Percentiles rank a stretch among this genome's conserved stretches.
Conservation (phyloP, 805 yeast species). For the Lachancea lanzarotensis region DNA sequence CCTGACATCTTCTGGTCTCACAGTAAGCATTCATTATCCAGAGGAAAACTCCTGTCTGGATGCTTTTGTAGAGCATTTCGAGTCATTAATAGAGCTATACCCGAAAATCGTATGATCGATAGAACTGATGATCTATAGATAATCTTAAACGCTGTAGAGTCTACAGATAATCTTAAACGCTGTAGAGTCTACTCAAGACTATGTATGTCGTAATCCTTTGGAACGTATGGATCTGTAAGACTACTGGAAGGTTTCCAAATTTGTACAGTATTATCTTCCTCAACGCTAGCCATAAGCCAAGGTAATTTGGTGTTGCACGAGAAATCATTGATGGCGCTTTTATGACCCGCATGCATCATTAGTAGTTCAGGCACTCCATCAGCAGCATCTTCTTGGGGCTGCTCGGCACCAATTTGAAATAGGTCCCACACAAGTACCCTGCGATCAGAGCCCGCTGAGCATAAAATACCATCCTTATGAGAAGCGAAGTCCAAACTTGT, state of each 20-base stretch:
- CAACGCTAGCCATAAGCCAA: slow-evolving; percentile 64
- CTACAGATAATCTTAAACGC: too few species aligned
- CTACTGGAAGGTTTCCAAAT: slow-evolving; percentile 39
- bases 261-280: slow-evolving; percentile 41
- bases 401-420: slow-evolving; percentile 74
- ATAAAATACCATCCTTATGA: slow-evolving; percentile 65
- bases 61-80: slow-evolving; percentile 25
- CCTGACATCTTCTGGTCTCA: slow-evolving; percentile 20
- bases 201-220: slow-evolving; percentile 8
- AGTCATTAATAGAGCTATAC: slow-evolving; percentile 22
- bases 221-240: slow-evolving; percentile 20
- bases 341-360: slow-evolving; percentile 92
- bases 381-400: slow-evolving; percentile 78
- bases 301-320: slow-evolving; percentile 60
- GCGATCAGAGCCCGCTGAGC: slow-evolving; percentile 72
- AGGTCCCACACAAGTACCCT: slow-evolving; percentile 79
- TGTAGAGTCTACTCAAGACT: slow-evolving; percentile 15
- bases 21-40: slow-evolving; percentile 26
- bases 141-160: too few species aligned
- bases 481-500: slow-evolving; percentile 76
- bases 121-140: not conserved
- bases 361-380: slow-evolving; percentile 85
- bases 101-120: slow-evolving; percentile 2
- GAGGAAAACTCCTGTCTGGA: slow-evolving; percentile 25
- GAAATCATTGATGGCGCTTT: slow-evolving; percentile 67